Base-by-base conservation (phyloP, 805 yeast species). In the Candida peoriensis region DNA sequence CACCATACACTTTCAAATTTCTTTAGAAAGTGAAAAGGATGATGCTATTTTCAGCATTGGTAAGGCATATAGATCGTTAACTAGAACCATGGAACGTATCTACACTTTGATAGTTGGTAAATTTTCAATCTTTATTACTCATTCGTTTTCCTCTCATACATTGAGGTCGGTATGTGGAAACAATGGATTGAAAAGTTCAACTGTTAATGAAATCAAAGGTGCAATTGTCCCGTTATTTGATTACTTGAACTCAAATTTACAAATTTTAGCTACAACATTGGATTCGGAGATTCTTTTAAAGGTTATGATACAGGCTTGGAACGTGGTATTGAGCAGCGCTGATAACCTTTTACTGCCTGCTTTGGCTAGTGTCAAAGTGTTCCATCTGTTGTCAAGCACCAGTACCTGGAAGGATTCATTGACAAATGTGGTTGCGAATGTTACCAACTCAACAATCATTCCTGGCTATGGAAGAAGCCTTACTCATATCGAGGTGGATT, bases 1-100 rank as follows among this genome's bases (percentile, higher is more conserved):
- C 0, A 66, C 75, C 26, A 49, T 93, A 3, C 55, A 72, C 30
- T 58, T 88, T 3, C 78, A 78, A 47, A 65, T 89, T 3, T 78
- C 86, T 1, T 75, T 85, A 45, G 97, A 89, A 51, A 73, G 76
- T 34, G 96, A 89, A 47, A 70, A 78, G 30, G 74, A 74, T 25
- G 95, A 89, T 57, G 87, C 95, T 1, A 60, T 85, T 8, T 90
- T 83, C 50, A 81, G 79, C 30, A 70, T 90, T 58, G 94, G 95
- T 1, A 72, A 81, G 43, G 79, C 90, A 0, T 74, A 80, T 47
- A 63, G 90, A 43, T 70, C 78, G 2, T 61, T 90, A 20, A 60
- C 68, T 21, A 69, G 88, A 40, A 68, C 79, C 1, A 76, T 78
- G 53, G 82, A 82, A 35, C 72, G 84, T 37, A 74, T 82, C 38